Conservation (phyloP, 371 early-diverging fungal species). For the Mortierella sp. region DNA sequence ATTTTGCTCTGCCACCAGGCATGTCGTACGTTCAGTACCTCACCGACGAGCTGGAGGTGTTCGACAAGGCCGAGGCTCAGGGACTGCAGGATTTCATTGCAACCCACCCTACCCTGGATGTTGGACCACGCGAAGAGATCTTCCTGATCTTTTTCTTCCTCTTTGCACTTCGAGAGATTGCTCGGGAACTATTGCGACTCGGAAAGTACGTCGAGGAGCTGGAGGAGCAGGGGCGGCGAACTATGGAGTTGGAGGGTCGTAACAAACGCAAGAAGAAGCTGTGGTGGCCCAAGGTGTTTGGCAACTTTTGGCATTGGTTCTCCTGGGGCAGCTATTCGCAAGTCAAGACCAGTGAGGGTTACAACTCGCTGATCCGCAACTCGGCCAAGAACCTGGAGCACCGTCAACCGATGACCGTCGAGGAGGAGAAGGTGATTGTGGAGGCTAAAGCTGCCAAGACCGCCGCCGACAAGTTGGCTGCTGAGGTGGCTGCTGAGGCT, state of each 20-base stretch:
- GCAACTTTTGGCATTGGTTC: conserved; percentile 67
- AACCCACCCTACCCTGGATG: conserved; percentile 59
- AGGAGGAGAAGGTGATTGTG: conserved; percentile 43
- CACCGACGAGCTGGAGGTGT: conserved; percentile 60
- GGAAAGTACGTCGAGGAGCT: conserved; percentile 60
- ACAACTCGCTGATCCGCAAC: conserved; percentile 29
- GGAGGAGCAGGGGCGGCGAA: conserved; percentile 37
- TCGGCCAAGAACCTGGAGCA: conserved; percentile 49
- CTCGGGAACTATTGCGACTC: conserved; percentile 67
- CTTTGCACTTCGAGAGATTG: conserved; percentile 72
- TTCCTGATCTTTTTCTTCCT: conserved; percentile 77
- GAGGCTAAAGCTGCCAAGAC: conserved; percentile 51
- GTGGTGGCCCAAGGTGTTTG: conserved; percentile 67
- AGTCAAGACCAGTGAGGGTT: conserved; percentile 46
- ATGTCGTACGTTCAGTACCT: conserved; percentile 63
- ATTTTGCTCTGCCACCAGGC: conserved; percentile 61
- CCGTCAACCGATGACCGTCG: conserved; percentile 32
- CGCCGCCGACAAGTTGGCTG: conserved; percentile 39
- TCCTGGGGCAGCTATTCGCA: conserved; percentile 63
- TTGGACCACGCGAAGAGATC: conserved; percentile 70
- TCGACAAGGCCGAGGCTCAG: conserved; percentile 49
- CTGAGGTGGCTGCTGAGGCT: conserved; percentile 42
- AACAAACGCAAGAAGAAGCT: conserved; percentile 60
- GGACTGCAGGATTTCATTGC: conserved; percentile 50
- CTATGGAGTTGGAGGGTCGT: conserved; percentile 28